Evolutionary conservation across 1,139 yeast species (phyloP), one percentile per base, ranked within the genome.

Genomic region (Scheffersomyces lignicola): DNA sequence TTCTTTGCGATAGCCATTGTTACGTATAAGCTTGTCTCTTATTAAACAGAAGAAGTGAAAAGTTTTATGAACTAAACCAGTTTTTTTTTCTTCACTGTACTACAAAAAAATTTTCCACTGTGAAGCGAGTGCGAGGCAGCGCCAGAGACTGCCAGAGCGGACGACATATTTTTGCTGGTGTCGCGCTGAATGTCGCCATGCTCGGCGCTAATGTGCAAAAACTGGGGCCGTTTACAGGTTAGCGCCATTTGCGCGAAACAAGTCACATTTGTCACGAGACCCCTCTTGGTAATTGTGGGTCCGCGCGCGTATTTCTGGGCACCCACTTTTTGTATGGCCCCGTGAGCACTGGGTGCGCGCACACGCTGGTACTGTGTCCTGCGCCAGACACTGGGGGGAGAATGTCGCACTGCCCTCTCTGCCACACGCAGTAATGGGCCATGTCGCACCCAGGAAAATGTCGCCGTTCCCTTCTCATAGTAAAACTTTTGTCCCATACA

Each of bases 1-100:
- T 92, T 92, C 90, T 92, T 89, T 65, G 92, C 75, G 80, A 92
- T 88, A 76, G 97, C 97, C 92, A 74, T 69, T 56, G 60, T 61
- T 50, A 42, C 32, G 33, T 37, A 23, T 26, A 33, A 33, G 34
- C n/a, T 11, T 33, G 20, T 28, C 11, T 12, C 9, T 13, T 20
- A 20, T 24, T 23, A 28, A 28, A 22, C 31, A 29, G 31, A 23
- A 28, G 25, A 31, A 24, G 31, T 23, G 32, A 29, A 20, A 20
- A 31, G 27, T 32, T 32, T 29, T 32, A 20, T 24, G 26, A 30
- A 28, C 27, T 29, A 22, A 32, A 32, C 13, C 31, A 34, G 29
- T 29, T 23, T 27, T 24, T 30, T 35, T 31, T 27, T 31, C 18
- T 34, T 18, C 25, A 36, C 33, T 29, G 28, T 29, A 25, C 29